Base-by-base conservation (phyloP, 2,329 filamentous ascomycete genomes). In the Fusarium sacchari region DNA sequence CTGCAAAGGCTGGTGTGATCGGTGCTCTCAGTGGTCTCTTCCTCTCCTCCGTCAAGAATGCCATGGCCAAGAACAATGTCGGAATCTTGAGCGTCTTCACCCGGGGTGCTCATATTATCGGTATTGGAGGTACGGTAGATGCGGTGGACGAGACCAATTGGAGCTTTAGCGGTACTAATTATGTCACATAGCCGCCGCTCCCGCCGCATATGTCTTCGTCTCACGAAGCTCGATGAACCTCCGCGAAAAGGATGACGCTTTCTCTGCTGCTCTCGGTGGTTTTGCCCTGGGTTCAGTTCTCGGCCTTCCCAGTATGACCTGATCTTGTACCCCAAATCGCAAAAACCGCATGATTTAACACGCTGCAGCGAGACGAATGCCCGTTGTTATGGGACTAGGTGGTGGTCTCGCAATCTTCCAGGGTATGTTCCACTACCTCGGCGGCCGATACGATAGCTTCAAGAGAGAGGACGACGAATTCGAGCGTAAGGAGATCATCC, bases 1-100 rank as follows among this genome's bases (percentile, higher is more conserved):
- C 92, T 57, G 84, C 92, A 80, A 90, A 89, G 81, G 90, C 90
- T 70, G 89, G 88, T 44, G 79, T 91, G 73, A 83, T 94, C 77
- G 91, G 92, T 69, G 90, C 91, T 79, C 85, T 86, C 67, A 88
- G 89, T 68, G 95, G 95, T 78, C 84, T 93, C 80, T 88, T 94
- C 82, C 82, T 93, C 69, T 92, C 94, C 57, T 92, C 93, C 62
- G 88, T 97, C 75, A 93, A 95, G 86, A 98, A 97, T 86, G 94
- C 95, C 67, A 88, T 98, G 77, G 88, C 92, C 62, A 95, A 91
- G 86, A 88, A 90, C 81, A 97, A 97, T 83, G 87, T 96, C 75
- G 94, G 95, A 77, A 88, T 91, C 71, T 90, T 92, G 86, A 93
- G 93, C 76, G 88, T 97, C 79, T 91, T 98, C 81, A 93, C 93